Conservation (phyloP, 768 basidiomycete species). For the Tylopilus plumbeoviolaceoides region DNA sequence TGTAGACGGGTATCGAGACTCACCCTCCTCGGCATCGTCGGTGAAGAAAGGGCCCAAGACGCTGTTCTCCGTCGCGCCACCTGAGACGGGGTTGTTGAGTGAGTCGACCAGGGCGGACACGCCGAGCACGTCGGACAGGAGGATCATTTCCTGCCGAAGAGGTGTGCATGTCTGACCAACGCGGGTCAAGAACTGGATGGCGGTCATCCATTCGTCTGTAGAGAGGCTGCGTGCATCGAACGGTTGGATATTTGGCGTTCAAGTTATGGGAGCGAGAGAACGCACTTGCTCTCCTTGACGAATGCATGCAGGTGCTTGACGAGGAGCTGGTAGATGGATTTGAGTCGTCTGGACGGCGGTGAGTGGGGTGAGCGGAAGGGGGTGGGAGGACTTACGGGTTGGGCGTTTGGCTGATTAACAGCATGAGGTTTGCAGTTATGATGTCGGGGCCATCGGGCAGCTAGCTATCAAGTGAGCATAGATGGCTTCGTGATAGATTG, state of each 20-base stretch:
- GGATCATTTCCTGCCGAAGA: slow-evolving; percentile 74
- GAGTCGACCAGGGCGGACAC: slow-evolving; percentile 74
- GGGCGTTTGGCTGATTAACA: slow-evolving; percentile 34
- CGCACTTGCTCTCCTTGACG: slow-evolving; percentile 61
- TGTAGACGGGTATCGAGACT: slow-evolving; percentile 16
- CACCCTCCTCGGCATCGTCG: slow-evolving; percentile 69
- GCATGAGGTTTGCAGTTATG: slow-evolving; percentile 46
- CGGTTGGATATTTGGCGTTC: not conserved
- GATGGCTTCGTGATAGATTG: not conserved
- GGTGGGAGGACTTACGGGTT: slow-evolving; percentile 36
- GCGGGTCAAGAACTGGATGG: slow-evolving; percentile 74
- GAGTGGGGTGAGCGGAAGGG: not conserved
- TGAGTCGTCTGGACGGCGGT: slow-evolving; percentile 32
- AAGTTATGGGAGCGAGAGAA: not conserved
- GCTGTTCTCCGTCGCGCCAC: slow-evolving; percentile 65
- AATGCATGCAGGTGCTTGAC: slow-evolving; percentile 72
- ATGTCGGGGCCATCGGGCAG: slow-evolving; percentile 45
- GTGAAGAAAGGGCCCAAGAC: slow-evolving; percentile 84
- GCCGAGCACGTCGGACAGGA: slow-evolving; percentile 80
- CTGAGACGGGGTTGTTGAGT: slow-evolving; percentile 63
- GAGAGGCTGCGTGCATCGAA: slow-evolving; percentile 44
- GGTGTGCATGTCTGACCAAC: slow-evolving; percentile 71
- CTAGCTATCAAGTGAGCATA: slow-evolving; percentile 29
- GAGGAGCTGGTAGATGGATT: slow-evolving; percentile 49
- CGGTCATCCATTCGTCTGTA: slow-evolving; percentile 81